Evolutionary conservation across 371 early-diverging fungal genomes (phyloP).

Genomic region (Smittium culicis): DNA sequence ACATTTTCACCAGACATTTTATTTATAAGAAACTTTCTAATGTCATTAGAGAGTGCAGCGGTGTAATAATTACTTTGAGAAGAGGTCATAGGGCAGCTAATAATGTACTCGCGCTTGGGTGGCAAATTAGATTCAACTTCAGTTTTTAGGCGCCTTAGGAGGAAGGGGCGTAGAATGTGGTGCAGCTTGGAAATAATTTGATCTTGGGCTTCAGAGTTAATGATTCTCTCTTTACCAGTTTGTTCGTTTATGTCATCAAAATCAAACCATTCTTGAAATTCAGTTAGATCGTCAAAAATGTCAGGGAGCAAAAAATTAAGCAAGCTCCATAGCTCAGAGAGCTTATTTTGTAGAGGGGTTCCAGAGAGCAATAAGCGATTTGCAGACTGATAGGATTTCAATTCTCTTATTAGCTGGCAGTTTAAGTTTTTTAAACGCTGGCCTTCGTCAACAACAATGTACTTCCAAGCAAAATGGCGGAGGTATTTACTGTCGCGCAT

Average conservation of each 20-base stretch:
- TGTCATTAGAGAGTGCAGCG: constrained; percentile 55
- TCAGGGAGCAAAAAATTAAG: constrained; percentile 86
- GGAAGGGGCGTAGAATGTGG: constrained; percentile 80
- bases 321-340: constrained; percentile 85
- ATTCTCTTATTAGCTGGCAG: constrained; percentile 70
- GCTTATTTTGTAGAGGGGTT: constrained; percentile 91
- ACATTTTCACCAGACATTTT: constrained; percentile 1
- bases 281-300: constrained; percentile 72
- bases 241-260: constrained; percentile 56
- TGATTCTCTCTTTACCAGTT: constrained; percentile 46
- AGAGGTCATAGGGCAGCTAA: constrained; percentile 68
- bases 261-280: constrained; percentile 75
- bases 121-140: constrained; percentile 85
- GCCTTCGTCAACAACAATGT: constrained; percentile 90
- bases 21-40: constrained; percentile 49
- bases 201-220: constrained; percentile 53
- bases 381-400: constrained; percentile 66
- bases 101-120: constrained; percentile 76
- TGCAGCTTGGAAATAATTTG: constrained; percentile 69
- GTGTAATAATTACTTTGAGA: constrained; percentile 72
- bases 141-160: constrained; percentile 88
- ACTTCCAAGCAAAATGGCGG: constrained; percentile 57
- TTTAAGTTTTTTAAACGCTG: constrained; percentile 90
- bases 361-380: constrained; percentile 82
- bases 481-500: constrained; percentile 67